Evolutionary conservation across 2,329 filamentous ascomycete species (phyloP).

Genomic region (Hypoxylon sp.): DNA sequence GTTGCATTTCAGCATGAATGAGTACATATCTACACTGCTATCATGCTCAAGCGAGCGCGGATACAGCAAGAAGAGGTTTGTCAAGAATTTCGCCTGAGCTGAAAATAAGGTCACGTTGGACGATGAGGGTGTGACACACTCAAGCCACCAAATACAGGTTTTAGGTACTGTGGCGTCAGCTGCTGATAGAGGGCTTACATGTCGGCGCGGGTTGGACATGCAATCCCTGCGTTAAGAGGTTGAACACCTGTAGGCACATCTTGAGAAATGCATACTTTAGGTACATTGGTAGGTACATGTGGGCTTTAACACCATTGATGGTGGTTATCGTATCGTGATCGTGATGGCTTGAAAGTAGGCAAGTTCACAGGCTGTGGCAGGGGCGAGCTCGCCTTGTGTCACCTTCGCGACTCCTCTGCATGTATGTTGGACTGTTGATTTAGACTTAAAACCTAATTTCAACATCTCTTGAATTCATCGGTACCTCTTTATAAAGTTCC

Average conservation of each 20-base stretch:
- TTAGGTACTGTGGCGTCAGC: background rate
- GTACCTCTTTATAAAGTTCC: conserved; percentile 1
- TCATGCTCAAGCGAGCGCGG: background rate
- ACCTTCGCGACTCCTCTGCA: background rate
- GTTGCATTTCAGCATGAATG: background rate
- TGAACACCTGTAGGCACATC: background rate
- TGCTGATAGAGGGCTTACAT: background rate
- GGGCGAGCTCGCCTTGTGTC: background rate
- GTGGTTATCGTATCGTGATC: background rate
- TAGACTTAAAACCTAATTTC: conserved; percentile 2
- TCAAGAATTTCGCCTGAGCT: background rate
- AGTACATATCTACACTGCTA: background rate
- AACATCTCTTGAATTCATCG: conserved; percentile 13
- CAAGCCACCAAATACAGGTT: background rate
- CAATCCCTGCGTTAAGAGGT: background rate
- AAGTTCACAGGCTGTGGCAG: background rate
- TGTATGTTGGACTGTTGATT: conserved; percentile 1
- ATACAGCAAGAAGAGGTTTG: background rate
- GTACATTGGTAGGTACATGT: background rate
- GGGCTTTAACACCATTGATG: background rate
- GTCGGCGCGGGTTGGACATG: background rate
- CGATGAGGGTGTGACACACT: background rate
- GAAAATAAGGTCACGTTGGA: background rate
- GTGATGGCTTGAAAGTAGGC: background rate
- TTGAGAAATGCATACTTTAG: no score